Base-by-base conservation (phyloP, 768 basidiomycete species). In the Tulasnella sp. region DNA sequence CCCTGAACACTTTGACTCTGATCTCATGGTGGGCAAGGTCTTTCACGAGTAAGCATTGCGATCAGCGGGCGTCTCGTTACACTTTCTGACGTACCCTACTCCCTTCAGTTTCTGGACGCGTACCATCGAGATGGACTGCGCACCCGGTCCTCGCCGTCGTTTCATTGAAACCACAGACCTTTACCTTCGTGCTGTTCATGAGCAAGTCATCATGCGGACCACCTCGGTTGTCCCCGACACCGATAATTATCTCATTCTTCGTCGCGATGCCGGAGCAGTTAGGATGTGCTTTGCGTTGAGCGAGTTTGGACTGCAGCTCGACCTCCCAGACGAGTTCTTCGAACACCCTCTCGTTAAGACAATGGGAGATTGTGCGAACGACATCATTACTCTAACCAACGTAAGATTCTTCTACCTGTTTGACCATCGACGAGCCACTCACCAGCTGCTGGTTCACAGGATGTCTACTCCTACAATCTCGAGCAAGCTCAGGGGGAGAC, bases 381-480 rank as follows among this genome's bases (percentile, higher is more conserved):
- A 67, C 53, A 21, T 65, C 23, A 57, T 51, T 31, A 53, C 61
- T 11, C 39, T 64, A 25, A 57, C 25, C 14, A 67, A 66, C 49
- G 64, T 65, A 36, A 57, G 63, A 3, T 2, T 14, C 42, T 36
- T 12, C 25, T 15, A 17, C 23, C 36, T 15, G 48, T n/a, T 7
- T 11, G 9, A 9, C 37, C 25, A 41, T 14, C 6, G 51, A 55
- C 21, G 50, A 49, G 61, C 5, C 21, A 31, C 19, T 55, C 23
- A 34, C 9, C 17, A 17, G n/a, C 21, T 25, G n/a, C 23, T n/a
- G 5, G 21, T n/a, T 32, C 14, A 11, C 55, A 84, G 83, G 83
- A 84, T 61, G 71, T 83, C 2, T 69, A 75, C 0, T 73, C 79
- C 0, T 83, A 74, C 63, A 78, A 77, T 60, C 66, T 69, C 11